Percentiles rank a stretch among this genome's conserved stretches.
Evolutionary conservation across 345 rosid genomes (phyloP).

Genomic region (Carallia brachiata): DNA sequence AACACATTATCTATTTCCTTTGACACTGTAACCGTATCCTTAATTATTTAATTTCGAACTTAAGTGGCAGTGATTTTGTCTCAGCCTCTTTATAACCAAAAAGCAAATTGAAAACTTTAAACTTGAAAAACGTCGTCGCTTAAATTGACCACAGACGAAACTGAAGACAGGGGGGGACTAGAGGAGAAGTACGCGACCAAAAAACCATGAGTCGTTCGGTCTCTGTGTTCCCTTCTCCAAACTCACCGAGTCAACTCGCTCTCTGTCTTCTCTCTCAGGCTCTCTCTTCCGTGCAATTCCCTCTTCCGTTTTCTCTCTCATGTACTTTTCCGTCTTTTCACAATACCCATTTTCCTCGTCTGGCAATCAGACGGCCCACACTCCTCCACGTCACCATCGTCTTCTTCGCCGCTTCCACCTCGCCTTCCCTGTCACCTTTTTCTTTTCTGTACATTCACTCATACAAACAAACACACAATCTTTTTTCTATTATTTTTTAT

Average conservation of each 20-base stretch:
- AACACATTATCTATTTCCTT: no score
- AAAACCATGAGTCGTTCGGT: neutral
- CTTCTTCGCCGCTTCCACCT: slow-evolving; percentile 48
- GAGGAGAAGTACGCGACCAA: no score
- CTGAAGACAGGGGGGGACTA: no score
- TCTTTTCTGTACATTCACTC: neutral
- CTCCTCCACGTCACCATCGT: slow-evolving; percentile 79
- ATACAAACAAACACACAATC: neutral
- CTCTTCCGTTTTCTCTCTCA: neutral
- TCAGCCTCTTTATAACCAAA: no score
- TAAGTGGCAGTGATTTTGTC: no score
- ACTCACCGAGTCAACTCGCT: slow-evolving; percentile 13
- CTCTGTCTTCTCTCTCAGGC: neutral
- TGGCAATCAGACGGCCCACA: slow-evolving; percentile 56
- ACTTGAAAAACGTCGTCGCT: no score
- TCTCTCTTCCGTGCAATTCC: slow-evolving; percentile 4
- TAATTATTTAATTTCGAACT: no score
- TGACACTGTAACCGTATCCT: no score
- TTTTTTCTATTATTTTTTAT: neutral
- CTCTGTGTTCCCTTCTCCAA: neutral
- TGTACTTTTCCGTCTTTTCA: slow-evolving; percentile 71
- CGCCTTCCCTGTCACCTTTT: slow-evolving; percentile 24
- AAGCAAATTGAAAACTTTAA: no score
- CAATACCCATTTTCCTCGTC: neutral
- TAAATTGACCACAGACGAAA: no score